phyloP scores from a whole-genome alignment of 2,329 filamentous ascomycete species.

The Passalora sequoiae region DNA sequence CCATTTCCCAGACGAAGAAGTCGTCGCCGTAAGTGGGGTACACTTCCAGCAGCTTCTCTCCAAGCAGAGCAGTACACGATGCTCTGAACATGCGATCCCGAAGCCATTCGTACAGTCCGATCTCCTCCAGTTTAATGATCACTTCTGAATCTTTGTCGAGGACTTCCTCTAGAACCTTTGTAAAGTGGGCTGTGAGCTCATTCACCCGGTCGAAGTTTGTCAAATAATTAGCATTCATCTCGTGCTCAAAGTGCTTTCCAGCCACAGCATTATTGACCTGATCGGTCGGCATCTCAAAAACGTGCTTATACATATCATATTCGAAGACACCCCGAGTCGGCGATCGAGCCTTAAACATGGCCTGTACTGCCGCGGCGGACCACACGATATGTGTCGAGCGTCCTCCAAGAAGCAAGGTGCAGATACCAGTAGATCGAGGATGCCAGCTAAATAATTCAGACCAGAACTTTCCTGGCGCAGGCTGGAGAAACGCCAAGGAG shows the following conservation, averaged over 20 bases:
- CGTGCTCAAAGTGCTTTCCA: conserved; percentile 24
- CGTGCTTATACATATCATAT: conserved; percentile 22
- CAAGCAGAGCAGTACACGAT: conserved; percentile 28
- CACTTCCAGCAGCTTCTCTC: conserved; percentile 28
- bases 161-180: conserved; percentile 17
- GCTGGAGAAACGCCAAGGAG: conserved; percentile 25
- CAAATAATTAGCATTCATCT: conserved; percentile 29
- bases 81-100: conserved; percentile 30
- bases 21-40: conserved; percentile 29
- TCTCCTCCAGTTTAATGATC: conserved; percentile 15
- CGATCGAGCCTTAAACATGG: conserved; percentile 26
- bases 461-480: conserved; percentile 27
- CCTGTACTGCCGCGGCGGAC: conserved; percentile 23
- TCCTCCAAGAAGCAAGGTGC: conserved; percentile 29
- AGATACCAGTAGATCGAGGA: conserved; percentile 25
- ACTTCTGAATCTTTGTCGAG: conserved; percentile 22
- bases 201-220: conserved; percentile 30
- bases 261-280: conserved; percentile 22
- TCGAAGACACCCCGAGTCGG: conserved; percentile 27
- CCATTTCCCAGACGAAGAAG: conserved; percentile 30
- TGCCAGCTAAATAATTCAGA: conserved; percentile 25
- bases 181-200: conserved; percentile 29
- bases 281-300: conserved; percentile 23
- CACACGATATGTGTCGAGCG: conserved; percentile 28
- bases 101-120: conserved; percentile 30